Evolutionary conservation across 345 rosid genomes (phyloP).

Genomic region (Capsella bursapastoris): DNA sequence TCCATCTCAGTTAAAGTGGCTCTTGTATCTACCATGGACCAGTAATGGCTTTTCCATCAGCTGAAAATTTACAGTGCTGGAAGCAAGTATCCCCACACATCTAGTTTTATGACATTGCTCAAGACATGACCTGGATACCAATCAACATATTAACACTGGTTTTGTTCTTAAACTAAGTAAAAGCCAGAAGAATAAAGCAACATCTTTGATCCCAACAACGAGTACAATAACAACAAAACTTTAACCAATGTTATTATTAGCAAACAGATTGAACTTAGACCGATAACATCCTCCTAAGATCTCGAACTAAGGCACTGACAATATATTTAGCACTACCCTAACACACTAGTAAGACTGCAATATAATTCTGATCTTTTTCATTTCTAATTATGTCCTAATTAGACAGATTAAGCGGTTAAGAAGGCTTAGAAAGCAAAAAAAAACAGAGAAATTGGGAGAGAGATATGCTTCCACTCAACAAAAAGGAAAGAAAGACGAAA

Average conservation of each 20-base stretch:
- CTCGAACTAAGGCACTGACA: background rate
- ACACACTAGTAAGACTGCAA: background rate
- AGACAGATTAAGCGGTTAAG: slow-evolving; percentile 13
- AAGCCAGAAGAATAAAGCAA: background rate
- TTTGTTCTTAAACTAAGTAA: slow-evolving; percentile 10
- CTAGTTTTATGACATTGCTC: slow-evolving; percentile 77
- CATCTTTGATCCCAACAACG: background rate
- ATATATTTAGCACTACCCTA: background rate
- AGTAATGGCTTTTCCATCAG: slow-evolving; percentile 79
- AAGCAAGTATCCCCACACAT: slow-evolving; percentile 81
- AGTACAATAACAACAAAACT: background rate
- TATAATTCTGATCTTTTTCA: background rate
- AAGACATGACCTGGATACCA: slow-evolving; percentile 64
- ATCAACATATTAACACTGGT: slow-evolving; percentile 19
- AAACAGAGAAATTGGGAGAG: too few relatives aligned
- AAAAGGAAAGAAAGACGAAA: too few relatives aligned
- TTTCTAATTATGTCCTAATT: background rate
- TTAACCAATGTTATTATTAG: background rate
- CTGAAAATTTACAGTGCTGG: slow-evolving; percentile 83
- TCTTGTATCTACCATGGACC: slow-evolving; percentile 91
- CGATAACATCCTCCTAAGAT: too few relatives aligned
- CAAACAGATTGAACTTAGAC: too few relatives aligned
- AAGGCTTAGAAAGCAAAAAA: background rate
- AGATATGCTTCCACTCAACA: too few relatives aligned
- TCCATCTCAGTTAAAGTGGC: slow-evolving; percentile 83